Percentiles rank a stretch among this genome's conserved stretches.
phyloP scores from a whole-genome alignment of 2,329 filamentous ascomycete species.

The Lasiodiplodia sp. region DNA sequence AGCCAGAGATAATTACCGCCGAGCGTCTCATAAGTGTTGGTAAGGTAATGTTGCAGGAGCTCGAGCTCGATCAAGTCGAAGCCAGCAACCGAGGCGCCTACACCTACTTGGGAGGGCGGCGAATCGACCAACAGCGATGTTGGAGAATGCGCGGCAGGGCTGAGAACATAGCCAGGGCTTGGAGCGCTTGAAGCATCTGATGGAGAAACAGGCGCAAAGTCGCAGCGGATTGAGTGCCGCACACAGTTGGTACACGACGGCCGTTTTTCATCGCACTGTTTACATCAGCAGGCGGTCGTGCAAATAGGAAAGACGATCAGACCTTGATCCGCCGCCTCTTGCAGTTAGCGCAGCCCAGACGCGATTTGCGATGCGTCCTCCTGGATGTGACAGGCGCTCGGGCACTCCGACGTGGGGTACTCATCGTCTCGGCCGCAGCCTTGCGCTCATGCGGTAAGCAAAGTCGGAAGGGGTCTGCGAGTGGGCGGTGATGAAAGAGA shows the following conservation, averaged over 20 bases:
- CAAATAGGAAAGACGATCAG: not conserved
- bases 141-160: slow-evolving; percentile 28
- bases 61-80: slow-evolving; percentile 40
- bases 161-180: slow-evolving; percentile 5
- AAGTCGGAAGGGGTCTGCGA: not conserved
- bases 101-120: not conserved
- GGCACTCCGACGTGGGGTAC: not conserved
- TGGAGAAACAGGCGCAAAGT: slow-evolving; percentile 34
- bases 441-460: no score
- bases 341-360: slow-evolving; percentile 23
- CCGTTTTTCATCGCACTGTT: slow-evolving; percentile 41
- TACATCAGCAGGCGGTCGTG: not conserved
- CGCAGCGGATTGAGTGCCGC: slow-evolving; percentile 38
- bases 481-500: not conserved
- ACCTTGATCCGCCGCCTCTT: slow-evolving; percentile 27
- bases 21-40: slow-evolving; percentile 38
- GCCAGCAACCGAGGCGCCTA: not conserved
- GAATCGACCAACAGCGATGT: not conserved
- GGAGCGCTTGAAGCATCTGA: not conserved
- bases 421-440: not conserved
- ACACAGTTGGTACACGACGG: slow-evolving; percentile 42
- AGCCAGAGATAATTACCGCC: slow-evolving; percentile 33
- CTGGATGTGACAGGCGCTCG: slow-evolving; percentile 2
- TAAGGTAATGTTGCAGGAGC: slow-evolving; percentile 43
- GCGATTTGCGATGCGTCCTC: slow-evolving; percentile 19